Evolutionary conservation across 805 yeast genomes (phyloP), one percentile per base, ranked within the genome.

Genomic region (Kodamaea kakaduensis): DNA sequence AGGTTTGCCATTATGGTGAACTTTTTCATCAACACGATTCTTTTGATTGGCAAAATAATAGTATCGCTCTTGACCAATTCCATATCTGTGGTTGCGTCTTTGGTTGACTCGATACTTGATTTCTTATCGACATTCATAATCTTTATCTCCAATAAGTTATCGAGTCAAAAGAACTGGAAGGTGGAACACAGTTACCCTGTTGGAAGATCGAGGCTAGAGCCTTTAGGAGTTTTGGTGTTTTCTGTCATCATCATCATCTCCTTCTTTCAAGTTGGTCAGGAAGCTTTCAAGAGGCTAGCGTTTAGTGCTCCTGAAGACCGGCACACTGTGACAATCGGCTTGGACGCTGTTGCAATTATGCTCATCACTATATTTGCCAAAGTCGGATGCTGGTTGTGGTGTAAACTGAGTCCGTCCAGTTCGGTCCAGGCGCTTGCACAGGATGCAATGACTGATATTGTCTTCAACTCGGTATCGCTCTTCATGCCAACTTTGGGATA

Each of bases 371-470:
- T 84, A 13, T 48, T 73, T 3, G 64, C 74, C 18, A 84, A 84
- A 50, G 45, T 78, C 5, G 68, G 64, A 1, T 78, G 87, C 47
- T 84, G 75, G 69, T 18, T 73, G 9, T 75, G 84, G 76, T 84
- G 90, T 51, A 61, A 71, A 25, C 58, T 64, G 9, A 71, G 81
- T 41, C 59, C 69, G 12, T 79, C 86, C 10, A 73, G 81, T 12
- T 77, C 88, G 0, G 81, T 84, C 2, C 82, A 78, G 50, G 94
- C 94, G 0, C 61, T 84, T 37, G 85, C 89, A 2, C 90, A 83
- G 55, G 94, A 84, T 58, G 93, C 93, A 0, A 67, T 71, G 57
- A 84, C 89, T 1, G 94, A 84, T 55, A 73, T 84, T 20, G 71
- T 83, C 3, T 84, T 84, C 66, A 84, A 84, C 59, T 48, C 70